phyloP scores from a whole-genome alignment of 371 early-diverging fungal species.

The Rhizopus arrhizus region DNA sequence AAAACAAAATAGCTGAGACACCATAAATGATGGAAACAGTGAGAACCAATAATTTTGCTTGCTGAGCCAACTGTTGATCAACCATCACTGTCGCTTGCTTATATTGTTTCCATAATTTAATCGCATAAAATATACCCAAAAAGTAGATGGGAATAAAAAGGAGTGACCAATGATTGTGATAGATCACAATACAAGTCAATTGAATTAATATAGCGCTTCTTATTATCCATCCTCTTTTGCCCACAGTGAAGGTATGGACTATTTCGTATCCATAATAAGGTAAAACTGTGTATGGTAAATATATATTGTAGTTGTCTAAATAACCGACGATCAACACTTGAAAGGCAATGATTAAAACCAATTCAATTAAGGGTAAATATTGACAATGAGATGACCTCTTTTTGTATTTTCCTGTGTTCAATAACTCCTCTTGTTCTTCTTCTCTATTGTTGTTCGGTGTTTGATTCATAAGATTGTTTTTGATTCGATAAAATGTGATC shows the following conservation, averaged over 20 bases:
- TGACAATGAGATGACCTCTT: constrained; percentile 1
- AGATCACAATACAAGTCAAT: constrained; percentile 49
- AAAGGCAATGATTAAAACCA: constrained; percentile 42
- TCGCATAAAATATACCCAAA: constrained; percentile 57
- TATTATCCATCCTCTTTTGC: constrained; percentile 8
- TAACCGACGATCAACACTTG: constrained; percentile 55
- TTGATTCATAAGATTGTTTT: constrained; percentile 15
- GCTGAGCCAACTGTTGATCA: constrained; percentile 49
- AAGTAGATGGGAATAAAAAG: constrained; percentile 80
- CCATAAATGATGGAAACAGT: constrained; percentile 52
- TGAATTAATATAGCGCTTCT: constrained; percentile 1
- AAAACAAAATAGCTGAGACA: constrained; percentile 59
- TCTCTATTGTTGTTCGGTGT: constrained; percentile 27
- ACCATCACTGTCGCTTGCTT: constrained; percentile 43
- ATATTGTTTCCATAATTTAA: constrained; percentile 53
- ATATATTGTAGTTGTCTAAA: constrained; percentile 34
- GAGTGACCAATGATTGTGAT: constrained; percentile 58
- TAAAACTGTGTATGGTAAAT: constrained; percentile 32
- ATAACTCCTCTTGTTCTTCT: constrained; percentile 20
- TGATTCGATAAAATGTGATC: constrained; percentile 36
- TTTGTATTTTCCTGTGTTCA: constrained; percentile 9
- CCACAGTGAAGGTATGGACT: constrained; percentile 38
- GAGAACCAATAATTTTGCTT: constrained; percentile 58
- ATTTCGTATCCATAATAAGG: constrained; percentile 70
- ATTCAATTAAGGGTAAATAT: constrained; percentile 29